Percentiles rank a stretch among this genome's conserved stretches.
Evolutionary conservation across 192 early-diverging fungal genomes (phyloP).

Genomic region (Rhizoclosmatium globosum): DNA sequence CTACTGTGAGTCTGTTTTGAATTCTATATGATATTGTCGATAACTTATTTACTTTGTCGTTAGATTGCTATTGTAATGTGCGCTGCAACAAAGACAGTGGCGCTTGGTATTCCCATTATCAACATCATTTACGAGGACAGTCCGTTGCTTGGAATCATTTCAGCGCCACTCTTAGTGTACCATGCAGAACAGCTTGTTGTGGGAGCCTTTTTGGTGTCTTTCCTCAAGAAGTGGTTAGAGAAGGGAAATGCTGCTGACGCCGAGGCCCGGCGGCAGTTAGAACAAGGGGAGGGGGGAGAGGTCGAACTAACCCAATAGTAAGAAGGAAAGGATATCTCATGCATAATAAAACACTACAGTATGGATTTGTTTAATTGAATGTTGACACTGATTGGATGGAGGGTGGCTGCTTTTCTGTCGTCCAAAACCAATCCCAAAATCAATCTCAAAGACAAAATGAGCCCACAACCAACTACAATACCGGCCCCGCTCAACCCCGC

Average conservation of each 20-base stretch:
- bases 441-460: too few relatives aligned
- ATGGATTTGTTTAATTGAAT: too few relatives aligned
- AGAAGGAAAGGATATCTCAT: too few relatives aligned
- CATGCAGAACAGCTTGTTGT: conserved; percentile 76
- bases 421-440: too few relatives aligned
- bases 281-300: too few relatives aligned
- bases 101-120: conserved; percentile 79
- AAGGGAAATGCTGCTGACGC: not conserved
- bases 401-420: too few relatives aligned
- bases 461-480: too few relatives aligned
- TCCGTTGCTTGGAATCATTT: conserved; percentile 65
- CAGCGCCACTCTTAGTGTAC: conserved; percentile 74
- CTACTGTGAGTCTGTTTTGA: conserved; percentile 47
- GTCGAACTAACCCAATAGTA: too few relatives aligned
- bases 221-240: conserved; percentile 64
- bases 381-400: too few relatives aligned
- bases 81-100: conserved; percentile 78
- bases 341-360: too few relatives aligned
- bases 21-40: not conserved
- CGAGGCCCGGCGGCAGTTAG: too few relatives aligned
- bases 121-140: conserved; percentile 67
- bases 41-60: not conserved
- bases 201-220: conserved; percentile 65
- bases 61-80: conserved; percentile 71
- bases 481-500: not conserved